Percentiles rank a stretch among this genome's conserved stretches.
Evolutionary conservation across 768 basidiomycete species (phyloP).

Genomic region (Trametes cubensis): DNA sequence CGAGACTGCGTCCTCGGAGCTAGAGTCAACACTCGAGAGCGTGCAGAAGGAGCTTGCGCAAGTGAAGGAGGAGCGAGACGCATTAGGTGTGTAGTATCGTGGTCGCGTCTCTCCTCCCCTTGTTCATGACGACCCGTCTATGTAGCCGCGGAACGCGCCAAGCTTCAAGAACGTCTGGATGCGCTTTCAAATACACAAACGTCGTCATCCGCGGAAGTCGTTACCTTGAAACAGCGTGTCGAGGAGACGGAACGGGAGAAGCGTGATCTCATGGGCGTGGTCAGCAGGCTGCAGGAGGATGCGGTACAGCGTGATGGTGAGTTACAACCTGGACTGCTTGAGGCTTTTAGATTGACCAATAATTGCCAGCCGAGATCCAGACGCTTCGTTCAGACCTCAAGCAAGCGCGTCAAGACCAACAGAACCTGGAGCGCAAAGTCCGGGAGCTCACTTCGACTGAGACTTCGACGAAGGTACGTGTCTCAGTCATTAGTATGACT

Average conservation of each 20-base stretch:
- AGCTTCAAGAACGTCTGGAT: conserved; percentile 58
- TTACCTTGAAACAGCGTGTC: conserved; percentile 57
- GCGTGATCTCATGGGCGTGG: conserved; percentile 80
- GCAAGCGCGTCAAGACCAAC: conserved; percentile 74
- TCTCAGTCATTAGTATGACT: neutral
- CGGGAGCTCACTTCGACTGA: conserved; percentile 76
- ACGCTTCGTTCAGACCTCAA: conserved; percentile 69
- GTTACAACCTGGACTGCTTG: conserved; percentile 22
- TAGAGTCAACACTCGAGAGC: conserved; percentile 54
- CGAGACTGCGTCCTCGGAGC: conserved; percentile 60
- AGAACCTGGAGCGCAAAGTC: conserved; percentile 64
- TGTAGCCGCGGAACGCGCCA: conserved; percentile 48
- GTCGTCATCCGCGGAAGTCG: conserved; percentile 63
- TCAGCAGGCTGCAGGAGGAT: conserved; percentile 83
- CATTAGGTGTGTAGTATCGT: conserved; percentile 53
- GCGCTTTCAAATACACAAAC: conserved; percentile 60
- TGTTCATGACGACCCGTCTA: conserved; percentile 24
- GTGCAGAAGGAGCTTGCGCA: conserved; percentile 58
- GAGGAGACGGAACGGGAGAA: conserved; percentile 89
- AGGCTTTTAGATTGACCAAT: neutral
- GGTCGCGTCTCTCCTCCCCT: neutral
- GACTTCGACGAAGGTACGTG: conserved; percentile 70
- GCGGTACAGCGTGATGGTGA: conserved; percentile 72
- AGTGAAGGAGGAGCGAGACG: conserved; percentile 64
- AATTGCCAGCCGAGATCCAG: conserved; percentile 64